Evolutionary conservation across 1,139 yeast genomes (phyloP), one percentile per base, ranked within the genome.

Genomic region (Pichia sp.): DNA sequence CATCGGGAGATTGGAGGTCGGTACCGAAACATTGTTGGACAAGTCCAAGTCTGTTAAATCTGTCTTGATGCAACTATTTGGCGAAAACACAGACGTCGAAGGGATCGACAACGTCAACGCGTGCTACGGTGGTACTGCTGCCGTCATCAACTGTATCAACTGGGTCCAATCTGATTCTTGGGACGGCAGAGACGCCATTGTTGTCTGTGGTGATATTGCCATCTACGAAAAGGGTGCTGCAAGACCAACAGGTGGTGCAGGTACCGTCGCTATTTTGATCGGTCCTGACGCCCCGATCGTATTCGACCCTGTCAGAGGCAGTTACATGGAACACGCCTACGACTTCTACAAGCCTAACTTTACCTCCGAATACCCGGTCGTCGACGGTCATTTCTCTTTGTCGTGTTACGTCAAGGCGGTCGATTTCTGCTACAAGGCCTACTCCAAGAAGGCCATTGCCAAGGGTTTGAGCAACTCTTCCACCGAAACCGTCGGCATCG

Each of bases 231-330:
- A 91, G 74, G 99, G 99, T 69, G 86, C 95, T 48, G 99, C 99
- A 53, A 85, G 99, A 77, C 99, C 99, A 65, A 93, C 99, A 55
- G 99, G 99, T 70, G 99, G 99, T 74, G 98, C 96, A 55, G 99
- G 99, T 66, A 81, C 96, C 51, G 95, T 93, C 55, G 99, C 99
- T 48, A 66, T 95, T 68, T 82, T 87, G 70, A 87, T 95, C 66
- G 99, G 99, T 50, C 96, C 98, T 52, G 96, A 95, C 67, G 98
- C 99, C 44, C 99, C 99, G 61, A 79, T 95, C 63, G 97, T 88
- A 46, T 83, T 95, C 64, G 98, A 93, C 65, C 73, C 85, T 50
- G 79, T 83, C 55, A 88, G 95, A 74, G 98, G 98, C 59, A 80
- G 95, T 28, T 87, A 75, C 77, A 87, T 93, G 95, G 95, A 87